Evolutionary conservation across 495 filamentous ascomycete genomes (phyloP).

Genomic region (Aspergillus kassunensis): DNA sequence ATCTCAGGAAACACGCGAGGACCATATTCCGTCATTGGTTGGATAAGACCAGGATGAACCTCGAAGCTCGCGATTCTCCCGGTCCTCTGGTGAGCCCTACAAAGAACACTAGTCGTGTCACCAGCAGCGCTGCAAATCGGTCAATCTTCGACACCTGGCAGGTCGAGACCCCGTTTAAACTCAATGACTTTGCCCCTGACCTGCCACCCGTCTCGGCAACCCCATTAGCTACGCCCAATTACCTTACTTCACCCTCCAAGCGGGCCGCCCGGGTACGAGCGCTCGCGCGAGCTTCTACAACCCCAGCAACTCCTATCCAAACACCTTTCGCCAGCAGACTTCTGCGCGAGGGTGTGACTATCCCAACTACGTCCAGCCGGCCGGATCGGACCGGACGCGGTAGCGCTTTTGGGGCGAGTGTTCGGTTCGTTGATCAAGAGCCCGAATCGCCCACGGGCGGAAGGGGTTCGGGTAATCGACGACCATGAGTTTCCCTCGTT

Average conservation of each 20-base stretch:
- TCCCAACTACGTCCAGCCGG: conserved; percentile 25
- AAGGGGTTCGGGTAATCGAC: conserved; percentile 36
- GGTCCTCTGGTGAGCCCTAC: conserved; percentile 33
- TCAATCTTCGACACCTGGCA: conserved; percentile 38
- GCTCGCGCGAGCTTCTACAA: conserved; percentile 49
- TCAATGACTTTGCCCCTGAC: conserved; percentile 37
- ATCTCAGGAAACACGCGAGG: conserved; percentile 50
- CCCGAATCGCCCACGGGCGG: conserved; percentile 43
- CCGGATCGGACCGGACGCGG: conserved; percentile 29
- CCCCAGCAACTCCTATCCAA: conserved; percentile 44
- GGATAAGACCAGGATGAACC: conserved; percentile 41
- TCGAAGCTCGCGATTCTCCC: conserved; percentile 34
- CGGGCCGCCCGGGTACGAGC: conserved; percentile 50
- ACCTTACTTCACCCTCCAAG: conserved; percentile 55
- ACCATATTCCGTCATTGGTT: conserved; percentile 58
- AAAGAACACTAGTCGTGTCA: conserved; percentile 24
- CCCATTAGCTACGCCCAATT: conserved; percentile 49
- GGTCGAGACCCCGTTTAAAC: conserved; percentile 47
- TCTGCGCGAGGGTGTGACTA: conserved; percentile 27
- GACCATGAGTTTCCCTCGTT: conserved; percentile 22
- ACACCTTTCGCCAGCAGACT: conserved; percentile 46
- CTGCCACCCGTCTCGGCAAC: conserved; percentile 33
- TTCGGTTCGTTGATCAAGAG: conserved; percentile 44
- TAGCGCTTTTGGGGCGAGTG: conserved; percentile 36
- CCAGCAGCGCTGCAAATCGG: conserved; percentile 30